phyloP scores from a whole-genome alignment of 495 filamentous ascomycete species.

The Penicilliopsis zonata region DNA sequence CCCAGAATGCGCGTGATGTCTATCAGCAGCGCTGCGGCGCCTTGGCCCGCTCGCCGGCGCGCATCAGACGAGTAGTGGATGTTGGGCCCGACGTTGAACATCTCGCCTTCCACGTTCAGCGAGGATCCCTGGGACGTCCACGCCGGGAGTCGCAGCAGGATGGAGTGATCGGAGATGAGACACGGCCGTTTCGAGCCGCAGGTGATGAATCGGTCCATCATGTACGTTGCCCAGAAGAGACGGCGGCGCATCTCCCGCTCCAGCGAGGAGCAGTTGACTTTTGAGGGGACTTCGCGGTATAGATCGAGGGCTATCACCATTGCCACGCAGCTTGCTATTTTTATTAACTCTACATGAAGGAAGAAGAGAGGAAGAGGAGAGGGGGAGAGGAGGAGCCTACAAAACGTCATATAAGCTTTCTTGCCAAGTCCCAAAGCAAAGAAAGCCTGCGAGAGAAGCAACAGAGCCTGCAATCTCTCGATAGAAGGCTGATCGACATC shows the following conservation, averaged over 20 bases:
- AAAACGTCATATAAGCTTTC: slow-evolving; percentile 74
- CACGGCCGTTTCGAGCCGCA: slow-evolving; percentile 70
- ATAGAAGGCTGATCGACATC: slow-evolving; percentile 71
- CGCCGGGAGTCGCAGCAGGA: slow-evolving; percentile 59
- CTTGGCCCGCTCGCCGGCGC: slow-evolving; percentile 54
- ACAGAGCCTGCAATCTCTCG: slow-evolving; percentile 59
- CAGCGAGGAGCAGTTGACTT: slow-evolving; percentile 39
- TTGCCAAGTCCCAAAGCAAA: slow-evolving; percentile 70
- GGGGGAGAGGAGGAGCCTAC: slow-evolving; percentile 42
- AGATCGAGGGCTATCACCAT: slow-evolving; percentile 72
- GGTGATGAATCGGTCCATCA: slow-evolving; percentile 68
- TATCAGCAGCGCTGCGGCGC: slow-evolving; percentile 61
- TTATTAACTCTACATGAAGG: too few species aligned
- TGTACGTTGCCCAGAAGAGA: slow-evolving; percentile 75
- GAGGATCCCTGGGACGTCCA: slow-evolving; percentile 43
- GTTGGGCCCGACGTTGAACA: slow-evolving; percentile 64
- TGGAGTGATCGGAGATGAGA: slow-evolving; percentile 61
- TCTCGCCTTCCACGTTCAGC: slow-evolving; percentile 55
- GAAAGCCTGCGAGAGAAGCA: slow-evolving; percentile 64
- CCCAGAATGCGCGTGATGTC: slow-evolving; percentile 74
- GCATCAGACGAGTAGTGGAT: slow-evolving; percentile 53
- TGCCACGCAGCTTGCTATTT: slow-evolving; percentile 65
- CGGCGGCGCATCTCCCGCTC: slow-evolving; percentile 64
- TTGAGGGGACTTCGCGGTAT: slow-evolving; percentile 54
- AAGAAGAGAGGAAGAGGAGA: too few species aligned